Evolutionary conservation across 371 early-diverging fungal genomes (phyloP).

Genomic region (Mucor piriformis): DNA sequence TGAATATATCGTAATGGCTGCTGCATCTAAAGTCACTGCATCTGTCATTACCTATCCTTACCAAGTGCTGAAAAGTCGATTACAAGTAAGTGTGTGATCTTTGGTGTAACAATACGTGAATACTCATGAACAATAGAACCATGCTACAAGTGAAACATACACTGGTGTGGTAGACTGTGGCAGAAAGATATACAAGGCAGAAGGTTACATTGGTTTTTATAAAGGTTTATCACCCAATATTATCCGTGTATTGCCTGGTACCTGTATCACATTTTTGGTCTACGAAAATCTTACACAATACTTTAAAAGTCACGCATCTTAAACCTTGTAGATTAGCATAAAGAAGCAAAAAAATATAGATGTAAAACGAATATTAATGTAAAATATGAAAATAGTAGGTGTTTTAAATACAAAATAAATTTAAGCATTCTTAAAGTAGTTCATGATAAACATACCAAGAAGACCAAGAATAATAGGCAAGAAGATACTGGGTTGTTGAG

Average conservation of each 20-base stretch:
- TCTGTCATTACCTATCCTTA: conserved; percentile 92
- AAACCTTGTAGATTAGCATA: conserved; percentile 8
- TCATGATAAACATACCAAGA: conserved; percentile 28
- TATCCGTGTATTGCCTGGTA: conserved; percentile 92
- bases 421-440: conserved; percentile 19
- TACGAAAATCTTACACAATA: conserved; percentile 88
- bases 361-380: neutral
- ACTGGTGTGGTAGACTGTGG: conserved; percentile 73
- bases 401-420: neutral
- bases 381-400: neutral
- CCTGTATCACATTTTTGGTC: conserved; percentile 92
- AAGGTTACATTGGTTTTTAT: conserved; percentile 90
- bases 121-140: conserved; percentile 27
- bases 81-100: conserved; percentile 64
- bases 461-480: conserved; percentile 39
- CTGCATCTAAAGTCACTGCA: conserved; percentile 86
- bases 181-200: conserved; percentile 69
- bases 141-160: conserved; percentile 53
- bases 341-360: neutral
- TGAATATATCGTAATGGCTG: conserved; percentile 88
- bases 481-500: conserved; percentile 12
- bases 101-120: neutral
- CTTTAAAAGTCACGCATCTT: conserved; percentile 61
- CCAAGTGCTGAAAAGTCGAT: conserved; percentile 87
- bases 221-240: conserved; percentile 92